Percentiles rank a stretch among this genome's conserved stretches.
Evolutionary conservation across 176 grass and related monocot genomes (phyloP).

Genomic region (Microstegium vimineum): DNA sequence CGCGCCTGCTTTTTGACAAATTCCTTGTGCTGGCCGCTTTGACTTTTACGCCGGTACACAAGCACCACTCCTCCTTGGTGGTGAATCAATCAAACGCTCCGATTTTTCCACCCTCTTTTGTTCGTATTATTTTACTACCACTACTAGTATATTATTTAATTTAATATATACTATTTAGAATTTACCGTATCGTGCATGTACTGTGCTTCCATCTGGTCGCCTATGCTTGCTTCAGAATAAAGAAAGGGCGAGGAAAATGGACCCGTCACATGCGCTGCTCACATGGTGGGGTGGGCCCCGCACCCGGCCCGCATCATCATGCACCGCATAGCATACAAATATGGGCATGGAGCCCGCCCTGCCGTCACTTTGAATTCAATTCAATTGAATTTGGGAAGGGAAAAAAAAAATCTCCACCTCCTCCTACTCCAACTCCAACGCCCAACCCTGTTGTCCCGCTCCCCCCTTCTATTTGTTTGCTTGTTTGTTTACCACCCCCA

Average conservation of each 20-base stretch:
- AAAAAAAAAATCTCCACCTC: not conserved
- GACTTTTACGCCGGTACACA: constrained; percentile 29
- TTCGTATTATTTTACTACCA: not conserved
- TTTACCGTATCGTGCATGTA: not conserved
- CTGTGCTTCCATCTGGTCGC: constrained; percentile 10
- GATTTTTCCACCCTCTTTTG: not conserved
- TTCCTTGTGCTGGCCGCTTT: constrained; percentile 38
- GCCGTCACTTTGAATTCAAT: constrained; percentile 44
- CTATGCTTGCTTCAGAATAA: constrained; percentile 43
- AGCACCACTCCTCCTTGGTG: not conserved
- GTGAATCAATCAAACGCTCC: constrained; percentile 32
- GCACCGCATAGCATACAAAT: constrained; percentile 37
- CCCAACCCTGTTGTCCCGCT: not conserved
- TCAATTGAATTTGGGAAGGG: not conserved
- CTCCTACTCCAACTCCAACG: not conserved
- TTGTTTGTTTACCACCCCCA: not conserved
- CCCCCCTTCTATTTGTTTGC: not conserved
- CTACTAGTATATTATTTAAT: not conserved
- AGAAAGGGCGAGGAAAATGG: constrained; percentile 10
- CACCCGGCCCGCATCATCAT: constrained; percentile 20
- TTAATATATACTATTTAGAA: not conserved
- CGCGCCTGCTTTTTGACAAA: constrained; percentile 21
- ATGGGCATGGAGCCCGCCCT: constrained; percentile 16
- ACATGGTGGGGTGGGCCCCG: constrained; percentile 28
- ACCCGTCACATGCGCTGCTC: constrained; percentile 40